Percentiles rank a stretch among this genome's conserved stretches.
Evolutionary conservation across 352 stramenopile species (phyloP).

Genomic region (Globisporangium splendens): DNA sequence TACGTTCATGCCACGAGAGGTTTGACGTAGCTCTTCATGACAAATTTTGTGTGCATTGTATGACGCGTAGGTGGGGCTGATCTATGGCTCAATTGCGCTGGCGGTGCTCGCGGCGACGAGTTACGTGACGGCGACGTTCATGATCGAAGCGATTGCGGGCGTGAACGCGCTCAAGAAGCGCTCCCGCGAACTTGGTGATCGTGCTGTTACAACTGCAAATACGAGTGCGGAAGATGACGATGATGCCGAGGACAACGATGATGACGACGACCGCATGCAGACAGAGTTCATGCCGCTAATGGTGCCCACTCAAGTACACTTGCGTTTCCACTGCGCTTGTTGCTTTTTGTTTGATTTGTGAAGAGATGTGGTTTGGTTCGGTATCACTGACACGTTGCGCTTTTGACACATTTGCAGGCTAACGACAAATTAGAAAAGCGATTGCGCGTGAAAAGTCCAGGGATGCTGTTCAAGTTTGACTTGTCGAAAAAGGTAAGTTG

Average conservation of each 20-base stretch:
- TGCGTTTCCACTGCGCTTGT: conserved; percentile 10
- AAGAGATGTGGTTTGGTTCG: neutral
- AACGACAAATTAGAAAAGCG: conserved; percentile 55
- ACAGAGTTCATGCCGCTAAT: conserved; percentile 80
- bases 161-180: conserved; percentile 73
- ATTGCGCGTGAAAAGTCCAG: conserved; percentile 29
- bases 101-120: conserved; percentile 58
- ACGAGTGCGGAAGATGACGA: conserved; percentile 1
- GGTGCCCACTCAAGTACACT: conserved; percentile 62
- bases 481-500: conserved; percentile 67
- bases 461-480: conserved; percentile 53
- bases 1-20: conserved; percentile 15
- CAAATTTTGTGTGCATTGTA: neutral
- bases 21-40: neutral
- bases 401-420: conserved; percentile 23
- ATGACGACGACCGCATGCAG: conserved; percentile 29
- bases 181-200: conserved; percentile 27
- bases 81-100: conserved; percentile 69
- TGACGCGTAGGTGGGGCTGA: conserved; percentile 46
- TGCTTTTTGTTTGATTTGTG: conserved; percentile 1
- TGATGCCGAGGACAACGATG: conserved; percentile 31
- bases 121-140: conserved; percentile 85
- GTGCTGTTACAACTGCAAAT: neutral
- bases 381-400: neutral
- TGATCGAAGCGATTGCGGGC: conserved; percentile 79